phyloP scores from a whole-genome alignment of 306 rosid genomes.

The Acacia confusa region DNA sequence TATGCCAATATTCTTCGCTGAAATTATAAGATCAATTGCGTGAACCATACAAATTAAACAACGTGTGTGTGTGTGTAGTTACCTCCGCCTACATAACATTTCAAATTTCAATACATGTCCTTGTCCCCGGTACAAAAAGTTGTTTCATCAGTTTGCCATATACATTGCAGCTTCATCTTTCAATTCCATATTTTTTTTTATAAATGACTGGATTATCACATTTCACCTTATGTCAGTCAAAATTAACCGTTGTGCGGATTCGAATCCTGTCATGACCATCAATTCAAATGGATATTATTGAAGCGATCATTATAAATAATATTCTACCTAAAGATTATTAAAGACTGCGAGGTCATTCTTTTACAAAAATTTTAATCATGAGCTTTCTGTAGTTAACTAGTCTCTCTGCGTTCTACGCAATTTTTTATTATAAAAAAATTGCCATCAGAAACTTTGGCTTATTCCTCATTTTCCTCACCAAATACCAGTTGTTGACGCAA shows the following conservation, averaged over 20 bases:
- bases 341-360: neutral
- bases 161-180: neutral
- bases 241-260: no score
- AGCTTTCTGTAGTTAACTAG: neutral
- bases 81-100: neutral
- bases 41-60: neutral
- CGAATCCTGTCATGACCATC: no score
- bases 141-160: neutral
- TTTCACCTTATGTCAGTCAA: no score
- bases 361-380: no score
- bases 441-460: constrained; percentile 27
- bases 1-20: neutral
- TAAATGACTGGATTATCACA: no score
- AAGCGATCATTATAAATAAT: no score
- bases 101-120: neutral
- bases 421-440: neutral
- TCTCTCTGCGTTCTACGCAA: neutral
- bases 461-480: constrained; percentile 26
- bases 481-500: constrained; percentile 36
- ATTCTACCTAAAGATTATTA: no score
- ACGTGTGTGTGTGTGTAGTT: neutral
- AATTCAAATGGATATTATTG: no score
- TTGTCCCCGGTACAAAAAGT: neutral
- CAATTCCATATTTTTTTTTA: neutral
- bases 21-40: neutral